Evolutionary conservation across 2,329 filamentous ascomycete species (phyloP), one percentile per base, ranked within the genome.

Genomic region (Scedosporium apiospermum): DNA sequence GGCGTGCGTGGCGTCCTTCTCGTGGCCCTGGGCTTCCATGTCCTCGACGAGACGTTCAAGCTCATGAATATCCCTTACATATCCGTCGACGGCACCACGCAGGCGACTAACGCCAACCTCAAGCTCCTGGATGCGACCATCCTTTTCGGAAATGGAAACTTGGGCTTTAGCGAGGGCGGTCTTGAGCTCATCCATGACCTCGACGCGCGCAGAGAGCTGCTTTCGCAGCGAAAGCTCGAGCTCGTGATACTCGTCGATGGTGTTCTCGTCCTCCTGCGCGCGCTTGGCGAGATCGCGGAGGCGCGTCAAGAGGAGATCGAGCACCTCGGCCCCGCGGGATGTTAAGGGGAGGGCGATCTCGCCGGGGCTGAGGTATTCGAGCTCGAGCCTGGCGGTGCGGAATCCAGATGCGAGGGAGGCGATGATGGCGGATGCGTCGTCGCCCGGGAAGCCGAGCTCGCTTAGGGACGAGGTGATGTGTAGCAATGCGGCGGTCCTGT

Each of bases 301-400:
- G 0, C 79, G 75, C 0, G 69, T 68, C 0, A 87, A 76, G 4
- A 87, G 69, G 12, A 85, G 75, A 63, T 84, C 81, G 0, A 88
- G 76, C 0, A 87, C 77, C 60, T 82, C 77, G 0, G 80, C 80
- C 1, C 83, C 83, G 59, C 79, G 79, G 0, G 79, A 78, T 0
- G 77, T 78, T 0, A 85, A 72, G 0, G 83, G 81, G 0, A 85
- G 75, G 0, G 77, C 68, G n/a, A 81, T 73, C 68, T 87, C 84
- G 5, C 84, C 84, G 0, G 84, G 84, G 0, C 79, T 82, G 21
- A 87, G 76, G 67, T 86, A 86, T 69, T 87, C 85, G 2, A 87
- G 78, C 66, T 87, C 84, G 0, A 87, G 73, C 1, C 85, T 79
- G 1, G 84, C 84, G 1, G 79, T 71, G 21, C 84, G 81, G 72